Evolutionary conservation across 495 filamentous ascomycete species (phyloP).

Genomic region (Daldinia childiae): DNA sequence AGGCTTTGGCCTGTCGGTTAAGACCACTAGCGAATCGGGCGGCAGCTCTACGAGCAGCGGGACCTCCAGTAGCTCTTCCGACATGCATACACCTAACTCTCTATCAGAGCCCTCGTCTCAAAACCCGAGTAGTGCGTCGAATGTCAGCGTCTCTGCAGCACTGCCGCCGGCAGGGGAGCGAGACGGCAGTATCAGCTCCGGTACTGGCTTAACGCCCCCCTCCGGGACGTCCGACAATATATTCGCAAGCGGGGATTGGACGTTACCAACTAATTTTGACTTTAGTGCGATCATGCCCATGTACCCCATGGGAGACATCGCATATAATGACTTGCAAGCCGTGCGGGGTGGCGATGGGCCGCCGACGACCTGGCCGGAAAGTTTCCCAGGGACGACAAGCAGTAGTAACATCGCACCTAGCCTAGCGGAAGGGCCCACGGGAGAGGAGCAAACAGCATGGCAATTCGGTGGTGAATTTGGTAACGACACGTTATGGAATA

Average conservation of each 20-base stretch:
- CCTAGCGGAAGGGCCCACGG: slow-evolving; percentile 15
- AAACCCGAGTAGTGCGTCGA: slow-evolving; percentile 26
- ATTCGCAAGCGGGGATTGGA: slow-evolving; percentile 42
- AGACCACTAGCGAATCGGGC: slow-evolving; percentile 20
- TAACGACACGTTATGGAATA: slow-evolving; percentile 62
- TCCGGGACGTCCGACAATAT: slow-evolving; percentile 27
- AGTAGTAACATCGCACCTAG: slow-evolving; percentile 17
- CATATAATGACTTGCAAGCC: slow-evolving; percentile 60
- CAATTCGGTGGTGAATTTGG: slow-evolving; percentile 59
- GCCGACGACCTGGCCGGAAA: slow-evolving; percentile 32
- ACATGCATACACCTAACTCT: slow-evolving; percentile 41
- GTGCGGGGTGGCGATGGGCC: slow-evolving; percentile 41
- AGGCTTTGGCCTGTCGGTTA: slow-evolving; percentile 32
- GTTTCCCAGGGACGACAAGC: slow-evolving; percentile 25
- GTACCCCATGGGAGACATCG: slow-evolving; percentile 62
- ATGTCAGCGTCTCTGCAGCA: slow-evolving; percentile 6
- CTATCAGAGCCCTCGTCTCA: slow-evolving; percentile 32
- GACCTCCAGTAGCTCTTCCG: slow-evolving; percentile 21
- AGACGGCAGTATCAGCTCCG: slow-evolving; percentile 29
- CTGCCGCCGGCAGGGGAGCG: slow-evolving; percentile 25
- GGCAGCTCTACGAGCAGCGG: slow-evolving; percentile 26
- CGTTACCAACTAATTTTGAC: slow-evolving; percentile 54
- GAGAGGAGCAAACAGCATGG: slow-evolving; percentile 34
- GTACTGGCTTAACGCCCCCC: slow-evolving; percentile 34
- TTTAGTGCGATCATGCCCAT: slow-evolving; percentile 62